phyloP scores from a whole-genome alignment of 83 land plant genomes.

The Larix sibirica region DNA sequence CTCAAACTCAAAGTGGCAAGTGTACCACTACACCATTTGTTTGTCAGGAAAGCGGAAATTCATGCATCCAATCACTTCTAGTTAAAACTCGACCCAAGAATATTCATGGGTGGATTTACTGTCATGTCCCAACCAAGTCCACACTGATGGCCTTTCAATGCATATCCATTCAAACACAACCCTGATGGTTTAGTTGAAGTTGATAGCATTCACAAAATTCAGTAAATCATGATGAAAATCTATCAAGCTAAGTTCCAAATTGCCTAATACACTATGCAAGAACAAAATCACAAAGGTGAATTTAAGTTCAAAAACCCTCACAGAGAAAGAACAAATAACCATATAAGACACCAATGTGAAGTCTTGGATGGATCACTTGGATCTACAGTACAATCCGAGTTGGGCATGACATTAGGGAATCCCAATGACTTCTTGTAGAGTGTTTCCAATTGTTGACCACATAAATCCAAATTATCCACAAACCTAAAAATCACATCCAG shows the following conservation, averaged over 20 bases:
- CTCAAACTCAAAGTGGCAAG: no score
- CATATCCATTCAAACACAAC: conserved; percentile 22
- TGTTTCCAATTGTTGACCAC: conserved; percentile 77
- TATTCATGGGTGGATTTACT: no score
- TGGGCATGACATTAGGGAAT: conserved; percentile 59
- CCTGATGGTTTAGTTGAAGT: conserved; percentile 37
- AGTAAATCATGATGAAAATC: background rate
- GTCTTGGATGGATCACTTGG: conserved; percentile 27
- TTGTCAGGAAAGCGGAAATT: no score
- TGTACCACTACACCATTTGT: no score
- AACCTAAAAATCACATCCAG: conserved; percentile 42
- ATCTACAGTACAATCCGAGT: conserved; percentile 28
- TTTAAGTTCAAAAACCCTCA: background rate
- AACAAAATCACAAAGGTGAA: no score
- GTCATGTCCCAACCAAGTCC: no score
- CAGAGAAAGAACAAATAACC: background rate
- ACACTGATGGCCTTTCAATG: no score
- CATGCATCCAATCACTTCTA: no score
- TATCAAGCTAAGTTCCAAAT: no score
- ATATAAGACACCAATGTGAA: no score
- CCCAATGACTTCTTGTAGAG: conserved; percentile 53
- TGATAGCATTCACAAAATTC: conserved; percentile 15
- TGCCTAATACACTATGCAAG: no score
- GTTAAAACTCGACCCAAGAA: no score
- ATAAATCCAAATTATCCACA: conserved; percentile 73